A percentile compares a stretch with the other conserved stretches of the same genome.
phyloP scores from a whole-genome alignment of 2,329 filamentous ascomycete species.

The Fusarium camptoceras region DNA sequence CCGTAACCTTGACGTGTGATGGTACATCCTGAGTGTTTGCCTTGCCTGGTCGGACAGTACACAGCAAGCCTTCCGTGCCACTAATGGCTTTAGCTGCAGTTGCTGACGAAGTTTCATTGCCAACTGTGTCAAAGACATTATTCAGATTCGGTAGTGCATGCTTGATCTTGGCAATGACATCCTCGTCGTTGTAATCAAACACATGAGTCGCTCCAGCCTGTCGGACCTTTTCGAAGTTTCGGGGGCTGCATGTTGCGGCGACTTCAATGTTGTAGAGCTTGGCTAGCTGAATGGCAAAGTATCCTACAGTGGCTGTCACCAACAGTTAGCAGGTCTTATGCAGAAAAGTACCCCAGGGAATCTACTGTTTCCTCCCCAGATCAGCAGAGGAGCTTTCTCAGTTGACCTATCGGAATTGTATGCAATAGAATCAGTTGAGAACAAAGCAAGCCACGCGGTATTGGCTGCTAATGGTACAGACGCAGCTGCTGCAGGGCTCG shows the following conservation, averaged over 20 bases:
- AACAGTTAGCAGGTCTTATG: accelerated
- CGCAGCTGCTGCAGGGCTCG: constrained; percentile 46
- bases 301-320: constrained; percentile 26
- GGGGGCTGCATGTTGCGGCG: constrained; percentile 51
- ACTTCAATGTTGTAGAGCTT: constrained; percentile 47
- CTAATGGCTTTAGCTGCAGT: constrained; percentile 47
- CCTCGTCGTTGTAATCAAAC: constrained; percentile 55
- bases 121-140: constrained; percentile 58
- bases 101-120: constrained; percentile 50
- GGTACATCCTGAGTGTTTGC: constrained; percentile 53
- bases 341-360: accelerated
- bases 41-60: constrained; percentile 58
- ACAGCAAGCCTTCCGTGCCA: constrained; percentile 46
- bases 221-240: constrained; percentile 48
- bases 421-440: constrained; percentile 51
- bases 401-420: constrained; percentile 34
- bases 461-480: constrained; percentile 53
- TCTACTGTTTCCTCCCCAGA: constrained; percentile 56
- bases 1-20: constrained; percentile 50
- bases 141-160: constrained; percentile 47
- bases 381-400: constrained; percentile 44
- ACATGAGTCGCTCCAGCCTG: constrained; percentile 49
- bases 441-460: constrained; percentile 55
- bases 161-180: constrained; percentile 52
- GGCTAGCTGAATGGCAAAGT: constrained; percentile 50